Percentiles rank a stretch among this genome's conserved stretches.
phyloP scores from a whole-genome alignment of 768 basidiomycete species.

The Austroboletus eburneus region DNA sequence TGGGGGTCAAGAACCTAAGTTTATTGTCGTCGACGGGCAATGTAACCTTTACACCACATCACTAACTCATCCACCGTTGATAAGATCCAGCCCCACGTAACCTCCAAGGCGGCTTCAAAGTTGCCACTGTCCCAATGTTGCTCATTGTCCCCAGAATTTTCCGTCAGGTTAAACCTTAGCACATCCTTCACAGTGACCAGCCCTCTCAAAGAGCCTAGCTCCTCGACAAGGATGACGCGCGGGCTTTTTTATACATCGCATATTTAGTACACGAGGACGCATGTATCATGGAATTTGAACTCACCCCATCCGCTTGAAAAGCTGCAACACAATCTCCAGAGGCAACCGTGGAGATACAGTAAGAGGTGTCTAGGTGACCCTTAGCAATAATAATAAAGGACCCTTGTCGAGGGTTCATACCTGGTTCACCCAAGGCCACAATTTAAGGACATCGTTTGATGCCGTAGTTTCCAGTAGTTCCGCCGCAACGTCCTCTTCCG shows the following conservation, averaged over 20 bases:
- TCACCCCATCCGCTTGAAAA: constrained; percentile 97
- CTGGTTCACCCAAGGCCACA: constrained; percentile 95
- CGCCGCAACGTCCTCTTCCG: constrained; percentile 64
- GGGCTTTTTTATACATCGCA: constrained; percentile 54
- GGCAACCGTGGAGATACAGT: constrained; percentile 90
- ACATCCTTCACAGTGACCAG: constrained; percentile 97
- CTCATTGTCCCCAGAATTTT: constrained; percentile 47
- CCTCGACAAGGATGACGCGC: constrained; percentile 92
- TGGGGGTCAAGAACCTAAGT: too few relatives aligned
- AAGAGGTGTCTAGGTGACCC: constrained; percentile 70
- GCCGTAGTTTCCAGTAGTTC: constrained; percentile 61
- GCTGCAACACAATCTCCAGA: constrained; percentile 94
- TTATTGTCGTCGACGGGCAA: constrained; percentile 15
- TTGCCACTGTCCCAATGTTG: constrained; percentile 59
- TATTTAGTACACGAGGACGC: not conserved
- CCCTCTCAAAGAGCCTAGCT: constrained; percentile 76
- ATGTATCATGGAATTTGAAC: constrained; percentile 27
- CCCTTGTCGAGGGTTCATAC: constrained; percentile 36
- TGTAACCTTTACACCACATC: constrained; percentile 23
- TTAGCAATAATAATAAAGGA: constrained; percentile 2
- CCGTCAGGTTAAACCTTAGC: constrained; percentile 71
- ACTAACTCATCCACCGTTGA: constrained; percentile 31
- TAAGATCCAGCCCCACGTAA: constrained; percentile 53
- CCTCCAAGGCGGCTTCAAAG: constrained; percentile 60
- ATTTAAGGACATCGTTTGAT: constrained; percentile 53